Percentiles rank a stretch among this genome's conserved stretches.
Evolutionary conservation across 169 alveolate genomes (phyloP).

Genomic region (Neospora caninum): DNA sequence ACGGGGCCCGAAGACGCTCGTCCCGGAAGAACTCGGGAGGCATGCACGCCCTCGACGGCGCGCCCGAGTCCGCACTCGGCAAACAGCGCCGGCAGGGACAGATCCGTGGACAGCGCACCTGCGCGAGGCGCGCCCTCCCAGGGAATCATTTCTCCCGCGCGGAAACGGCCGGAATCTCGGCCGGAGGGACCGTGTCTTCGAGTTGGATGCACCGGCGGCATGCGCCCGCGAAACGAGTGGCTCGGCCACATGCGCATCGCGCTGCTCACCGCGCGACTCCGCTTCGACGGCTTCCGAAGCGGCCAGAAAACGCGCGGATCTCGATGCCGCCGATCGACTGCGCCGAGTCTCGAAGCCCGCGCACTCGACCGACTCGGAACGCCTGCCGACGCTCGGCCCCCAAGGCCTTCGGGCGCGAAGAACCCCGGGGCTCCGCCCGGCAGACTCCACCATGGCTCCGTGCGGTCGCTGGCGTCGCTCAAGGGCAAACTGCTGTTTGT

Average conservation of each 20-base stretch:
- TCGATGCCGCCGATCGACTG: no score
- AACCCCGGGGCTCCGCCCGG: neutral
- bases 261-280: slow-evolving; percentile 4
- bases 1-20: neutral
- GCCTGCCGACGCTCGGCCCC: neutral
- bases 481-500: no score
- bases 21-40: neutral
- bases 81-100: neutral
- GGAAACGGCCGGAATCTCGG: slow-evolving; percentile 29
- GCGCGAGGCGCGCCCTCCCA: neutral
- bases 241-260: neutral
- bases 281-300: neutral
- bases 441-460: neutral
- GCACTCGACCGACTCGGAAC: neutral
- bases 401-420: neutral
- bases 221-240: neutral
- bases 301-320: neutral
- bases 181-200: neutral
- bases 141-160: neutral
- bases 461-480: no score
- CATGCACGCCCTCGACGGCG: neutral
- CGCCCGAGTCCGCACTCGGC: neutral
- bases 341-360: neutral
- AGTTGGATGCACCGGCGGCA: neutral
- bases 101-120: neutral